Evolutionary conservation across 129 eudicot species (phyloP), one percentile per base, ranked within the genome.

Genomic region (Escallonia herrerae): DNA sequence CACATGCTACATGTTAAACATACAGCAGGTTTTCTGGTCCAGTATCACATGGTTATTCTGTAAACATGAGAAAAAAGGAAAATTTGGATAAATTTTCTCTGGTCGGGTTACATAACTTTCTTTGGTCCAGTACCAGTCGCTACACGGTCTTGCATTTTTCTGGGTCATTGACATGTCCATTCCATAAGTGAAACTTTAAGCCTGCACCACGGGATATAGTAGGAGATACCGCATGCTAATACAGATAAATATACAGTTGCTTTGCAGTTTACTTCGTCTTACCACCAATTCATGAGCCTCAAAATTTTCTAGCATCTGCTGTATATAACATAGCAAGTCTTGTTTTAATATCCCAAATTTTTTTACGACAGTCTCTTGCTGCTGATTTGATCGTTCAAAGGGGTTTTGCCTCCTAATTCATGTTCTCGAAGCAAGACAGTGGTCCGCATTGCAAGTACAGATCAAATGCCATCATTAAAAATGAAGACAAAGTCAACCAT

Each of bases 401-500:
- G 79, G 81, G 56, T 77, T 66, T 50, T 46, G 6, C 71, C 76
- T 77, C 63, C 72, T 62, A 42, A 41, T 80, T 73, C 71, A 82
- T 82, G 95, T 68, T 74, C 66, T 66, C 43, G 57, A 64, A 68
- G 58, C 77, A 55, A 63, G 62, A 83, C 45, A 40, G 66, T 69
- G 56, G 54, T 76, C 56, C 58, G 45, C 52, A 58, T 71, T 64
- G n/a, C 39, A 69, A 71, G 51, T 43, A 69, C 64, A 72, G 87
- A 72, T 70, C 95, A 88, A 83, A 91, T 91, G 98, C 96, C 98
- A 83, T 88, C 98, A 61, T 33, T 88, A 77, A 86, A 83, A 76
- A 91, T 88, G 98, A 91, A 91, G 78, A 81, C 82, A 77, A 85
- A 91, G 84, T 79, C 95, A 70, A 70, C 82, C 72, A 40, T 66